A percentile compares a stretch with the other conserved stretches of the same genome.
Conservation (phyloP, 805 yeast genomes). For the Diddensiella santjacobensis region DNA sequence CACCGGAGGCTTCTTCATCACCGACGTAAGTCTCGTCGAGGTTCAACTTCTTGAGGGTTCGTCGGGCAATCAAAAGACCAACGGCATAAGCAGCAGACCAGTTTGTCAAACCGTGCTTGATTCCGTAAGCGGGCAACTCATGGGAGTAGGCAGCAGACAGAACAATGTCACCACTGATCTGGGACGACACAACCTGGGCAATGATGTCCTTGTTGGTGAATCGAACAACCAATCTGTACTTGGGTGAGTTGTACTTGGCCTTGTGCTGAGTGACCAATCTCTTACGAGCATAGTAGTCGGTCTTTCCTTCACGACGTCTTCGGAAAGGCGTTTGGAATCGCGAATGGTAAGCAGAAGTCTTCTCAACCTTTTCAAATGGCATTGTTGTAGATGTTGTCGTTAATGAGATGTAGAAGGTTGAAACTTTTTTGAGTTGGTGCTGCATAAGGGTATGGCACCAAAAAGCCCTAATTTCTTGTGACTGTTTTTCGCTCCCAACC, state of each 20-base stretch:
- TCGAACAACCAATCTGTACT: constrained; percentile 99
- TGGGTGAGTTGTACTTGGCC: constrained; percentile 99
- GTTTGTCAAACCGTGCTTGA: constrained; percentile 98
- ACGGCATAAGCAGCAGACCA: constrained; percentile 99
- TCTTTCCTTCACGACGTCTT: constrained; percentile 99
- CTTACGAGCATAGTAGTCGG: constrained; percentile 99
- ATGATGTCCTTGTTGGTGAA: constrained; percentile 99
- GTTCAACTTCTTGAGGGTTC: constrained; percentile 96
- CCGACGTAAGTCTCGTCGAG: constrained; percentile 97
- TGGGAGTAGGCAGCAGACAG: constrained; percentile 98
- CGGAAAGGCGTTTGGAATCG: constrained; percentile 99
- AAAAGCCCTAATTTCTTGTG: constrained; percentile 3
- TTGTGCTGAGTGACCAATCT: constrained; percentile 99
- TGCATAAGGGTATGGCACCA: no score
- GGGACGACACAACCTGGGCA: constrained; percentile 94
- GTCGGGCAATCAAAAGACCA: constrained; percentile 98
- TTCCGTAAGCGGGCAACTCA: constrained; percentile 97
- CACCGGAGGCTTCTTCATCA: constrained; percentile 99
- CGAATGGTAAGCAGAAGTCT: constrained; percentile 94
- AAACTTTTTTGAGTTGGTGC: background rate
- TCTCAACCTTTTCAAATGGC: constrained; percentile 69
- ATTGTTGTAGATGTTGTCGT: constrained; percentile 41
- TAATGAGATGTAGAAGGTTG: constrained; percentile 1
- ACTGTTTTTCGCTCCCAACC: constrained; percentile 2
- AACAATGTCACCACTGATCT: constrained; percentile 94